Evolutionary conservation across 2,329 filamentous ascomycete species (phyloP), one percentile per base, ranked within the genome.

Genomic region (Paecilomyces niveus): DNA sequence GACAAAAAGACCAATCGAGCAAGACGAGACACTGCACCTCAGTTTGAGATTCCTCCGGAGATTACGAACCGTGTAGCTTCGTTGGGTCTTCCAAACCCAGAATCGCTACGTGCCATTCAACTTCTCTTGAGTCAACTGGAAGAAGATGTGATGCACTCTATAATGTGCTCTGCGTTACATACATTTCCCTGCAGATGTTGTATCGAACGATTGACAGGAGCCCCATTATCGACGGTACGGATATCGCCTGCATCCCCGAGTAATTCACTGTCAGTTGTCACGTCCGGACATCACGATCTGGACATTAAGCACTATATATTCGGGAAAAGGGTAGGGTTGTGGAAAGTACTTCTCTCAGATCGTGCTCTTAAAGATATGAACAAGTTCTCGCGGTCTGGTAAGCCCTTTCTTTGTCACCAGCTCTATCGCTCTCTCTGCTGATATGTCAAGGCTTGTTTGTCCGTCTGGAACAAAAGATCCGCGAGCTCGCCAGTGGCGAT

Each of bases 171-270:
- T 5, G 56, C 58, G 1, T 26, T 62, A 3, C 39, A 56, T 10
- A 66, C 54, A 6, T 65, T 67, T 22, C 65, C 65, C 9, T 67
- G 65, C 35, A 54, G 62, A 31, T 35, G 59, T 8, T 67, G 65
- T n/a, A 22, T 59, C 24, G 59, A 62, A 21, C 54, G 35, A 10
- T 29, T 63, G 13, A 56, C 21, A 2, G 54, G 60, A 13, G 8
- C 11, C 31, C 26, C 39, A 6, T 29, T 53, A 15, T 53, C 54
- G 15, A n/a, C 18, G 6, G 26, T 18, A 13, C 6, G 24, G 53
- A 7, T 13, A n/a, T n/a, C n/a, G n/a, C n/a, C n/a, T n/a, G n/a
- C n/a, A n/a, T n/a, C n/a, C n/a, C n/a, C n/a, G n/a, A n/a, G n/a
- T n/a, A n/a, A n/a, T n/a, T n/a, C n/a, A n/a, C n/a, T n/a, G 13